Evolutionary conservation across 1,139 yeast genomes (phyloP).

Genomic region (Hansenula sp.): DNA sequence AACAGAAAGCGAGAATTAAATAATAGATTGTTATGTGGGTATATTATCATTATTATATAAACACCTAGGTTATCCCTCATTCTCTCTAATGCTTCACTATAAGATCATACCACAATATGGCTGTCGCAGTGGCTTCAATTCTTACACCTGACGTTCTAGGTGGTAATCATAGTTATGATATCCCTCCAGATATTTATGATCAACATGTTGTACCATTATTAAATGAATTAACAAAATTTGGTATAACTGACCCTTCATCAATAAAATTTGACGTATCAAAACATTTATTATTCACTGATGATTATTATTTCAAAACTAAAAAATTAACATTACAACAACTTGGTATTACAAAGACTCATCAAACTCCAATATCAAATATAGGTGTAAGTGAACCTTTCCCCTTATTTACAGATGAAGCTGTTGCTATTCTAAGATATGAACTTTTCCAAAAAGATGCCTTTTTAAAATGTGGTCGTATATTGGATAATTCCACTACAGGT

Average conservation of each 20-base stretch:
- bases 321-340: constrained; percentile 44
- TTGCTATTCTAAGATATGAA: constrained; percentile 46
- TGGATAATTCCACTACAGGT: constrained; percentile 31
- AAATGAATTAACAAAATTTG: neutral
- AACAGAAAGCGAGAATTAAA: too few species aligned
- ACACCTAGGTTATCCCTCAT: too few species aligned
- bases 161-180: neutral
- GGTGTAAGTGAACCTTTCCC: constrained; percentile 53
- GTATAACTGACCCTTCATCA: neutral
- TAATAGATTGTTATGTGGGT: too few species aligned
- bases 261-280: constrained; percentile 35
- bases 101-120: neutral
- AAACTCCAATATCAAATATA: constrained; percentile 32
- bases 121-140: neutral
- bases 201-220: neutral
- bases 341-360: constrained; percentile 19
- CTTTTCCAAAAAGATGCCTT: constrained; percentile 38
- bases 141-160: neutral
- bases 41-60: too few species aligned
- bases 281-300: constrained; percentile 36
- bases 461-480: constrained; percentile 36
- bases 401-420: constrained; percentile 48
- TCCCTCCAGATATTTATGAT: neutral
- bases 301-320: constrained; percentile 29
- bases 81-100: too few species aligned